Evolutionary conservation across 768 basidiomycete genomes (phyloP).

Genomic region (Phaeotremella fagi): DNA sequence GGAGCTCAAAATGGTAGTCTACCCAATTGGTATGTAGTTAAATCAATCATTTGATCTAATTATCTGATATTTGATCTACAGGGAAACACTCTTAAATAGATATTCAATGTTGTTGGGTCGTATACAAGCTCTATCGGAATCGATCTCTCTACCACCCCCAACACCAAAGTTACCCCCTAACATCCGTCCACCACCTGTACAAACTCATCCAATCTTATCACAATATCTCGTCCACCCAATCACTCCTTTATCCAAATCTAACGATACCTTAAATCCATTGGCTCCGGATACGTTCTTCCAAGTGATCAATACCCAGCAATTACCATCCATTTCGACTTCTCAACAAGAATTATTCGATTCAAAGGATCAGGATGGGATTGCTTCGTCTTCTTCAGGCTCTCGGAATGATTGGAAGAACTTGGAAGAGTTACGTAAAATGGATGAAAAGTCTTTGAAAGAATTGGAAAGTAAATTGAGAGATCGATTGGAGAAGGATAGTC

Average conservation of each 20-base stretch:
- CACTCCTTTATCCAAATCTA: constrained; percentile 16
- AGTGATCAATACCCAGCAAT: constrained; percentile 25
- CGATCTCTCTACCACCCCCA: constrained; percentile 13
- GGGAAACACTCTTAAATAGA: constrained; percentile 34
- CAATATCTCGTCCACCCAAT: constrained; percentile 33
- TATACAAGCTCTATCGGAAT: constrained; percentile 25
- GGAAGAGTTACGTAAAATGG: constrained; percentile 14
- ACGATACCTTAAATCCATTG: constrained; percentile 4
- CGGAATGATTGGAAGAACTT: constrained; percentile 1
- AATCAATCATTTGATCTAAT: not conserved
- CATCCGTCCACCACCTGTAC: not conserved
- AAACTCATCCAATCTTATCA: not conserved
- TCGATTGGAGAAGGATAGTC: constrained; percentile 13
- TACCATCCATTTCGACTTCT: constrained; percentile 4
- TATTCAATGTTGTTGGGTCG: constrained; percentile 36
- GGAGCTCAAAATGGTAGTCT: constrained; percentile 30
- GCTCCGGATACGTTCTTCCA: constrained; percentile 36
- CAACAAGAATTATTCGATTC: constrained; percentile 8
- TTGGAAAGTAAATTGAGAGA: constrained; percentile 7
- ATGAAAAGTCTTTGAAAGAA: constrained; percentile 9
- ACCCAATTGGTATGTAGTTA: constrained; percentile 30
- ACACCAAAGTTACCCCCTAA: constrained; percentile 5
- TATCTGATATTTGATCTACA: constrained; percentile 1
- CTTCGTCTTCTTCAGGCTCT: not conserved
- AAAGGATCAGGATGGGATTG: not conserved